Base-by-base conservation (phyloP, 2,329 filamentous ascomycete genomes). In the Verticillium nonalfalfae region DNA sequence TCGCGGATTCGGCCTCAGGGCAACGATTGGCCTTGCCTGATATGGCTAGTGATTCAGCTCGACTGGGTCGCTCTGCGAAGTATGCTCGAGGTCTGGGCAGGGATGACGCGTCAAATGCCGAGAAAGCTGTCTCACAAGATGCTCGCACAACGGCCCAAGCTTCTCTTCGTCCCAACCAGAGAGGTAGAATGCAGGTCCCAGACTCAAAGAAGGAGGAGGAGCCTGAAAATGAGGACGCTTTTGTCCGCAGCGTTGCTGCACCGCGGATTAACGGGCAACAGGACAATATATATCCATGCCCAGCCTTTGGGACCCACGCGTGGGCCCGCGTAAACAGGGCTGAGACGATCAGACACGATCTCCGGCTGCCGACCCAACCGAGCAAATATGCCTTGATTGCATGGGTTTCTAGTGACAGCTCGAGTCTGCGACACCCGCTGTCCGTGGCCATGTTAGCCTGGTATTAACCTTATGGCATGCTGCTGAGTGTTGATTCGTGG, bases 41-140 rank as follows among this genome's bases (percentile, higher is more conserved):
- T 52, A 21, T 21, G 18, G 45, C 45, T 52, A 52, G 45, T 18
- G 45, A n/a, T 26, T 52, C 45, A 52, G 45, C 18, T 52, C 3
- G 45, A 52, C 45, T 18, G 18, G 45, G 45, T 18, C 9, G 45
- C 45, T 52, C 18, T 21, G 35, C 18, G 11, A 40, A n/a, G 39
- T n/a, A 11, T 40, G 39, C 13, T 40, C 39, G 39, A 52, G 18
- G 45, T 52, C 45, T 52, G 45, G 31, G 50, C 34, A 52, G 26
- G 21, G 58, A 59, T 59, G 50, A 59, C 58, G 58, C 40, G 58
- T 59, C 58, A 55, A 34, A 13, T 59, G 50, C 58, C 58, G 58
- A 36, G 26, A 26, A n/a, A 31, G 45, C 45, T 52, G 18, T 52
- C 45, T 55, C 58, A 59, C 58, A 45, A 39, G 58, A 39, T 55